phyloP scores from a whole-genome alignment of 768 basidiomycete genomes.

The Fistulinella prunicolor region DNA sequence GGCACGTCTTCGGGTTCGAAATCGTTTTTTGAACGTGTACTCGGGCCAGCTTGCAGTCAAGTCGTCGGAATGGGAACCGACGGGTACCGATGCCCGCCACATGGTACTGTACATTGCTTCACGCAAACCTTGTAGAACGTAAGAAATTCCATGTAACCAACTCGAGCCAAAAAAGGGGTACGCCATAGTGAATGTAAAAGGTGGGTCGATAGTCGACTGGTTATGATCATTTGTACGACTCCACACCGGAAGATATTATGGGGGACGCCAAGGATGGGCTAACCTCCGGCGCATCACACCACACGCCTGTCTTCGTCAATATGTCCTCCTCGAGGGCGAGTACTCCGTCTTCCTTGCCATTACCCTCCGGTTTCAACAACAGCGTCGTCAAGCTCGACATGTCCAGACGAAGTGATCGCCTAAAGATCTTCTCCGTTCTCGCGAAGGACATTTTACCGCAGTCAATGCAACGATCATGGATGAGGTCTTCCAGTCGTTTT shows the following conservation, averaged over 20 bases:
- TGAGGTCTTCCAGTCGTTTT: conserved; percentile 12
- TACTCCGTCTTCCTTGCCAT: background rate
- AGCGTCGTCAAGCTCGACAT: conserved; percentile 5
- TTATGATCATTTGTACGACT: too few relatives aligned
- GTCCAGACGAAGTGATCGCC: conserved; percentile 12
- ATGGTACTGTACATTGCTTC: too few relatives aligned
- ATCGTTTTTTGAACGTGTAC: too few relatives aligned
- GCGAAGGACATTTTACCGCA: conserved; percentile 8
- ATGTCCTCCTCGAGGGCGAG: conserved; percentile 9
- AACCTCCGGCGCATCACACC: conserved; percentile 3
- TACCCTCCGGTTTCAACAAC: conserved; percentile 11
- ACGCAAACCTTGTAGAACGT: too few relatives aligned
- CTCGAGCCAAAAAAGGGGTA: too few relatives aligned
- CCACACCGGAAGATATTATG: background rate
- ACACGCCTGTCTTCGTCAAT: conserved; percentile 21
- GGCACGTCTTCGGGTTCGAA: too few relatives aligned
- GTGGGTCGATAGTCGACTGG: background rate
- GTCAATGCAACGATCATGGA: conserved; percentile 23
- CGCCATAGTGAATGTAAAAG: too few relatives aligned
- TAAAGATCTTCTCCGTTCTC: conserved; percentile 15
- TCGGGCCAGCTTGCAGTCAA: too few relatives aligned
- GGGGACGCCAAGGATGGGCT: background rate
- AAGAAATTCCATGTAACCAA: too few relatives aligned
- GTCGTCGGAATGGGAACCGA: too few relatives aligned
- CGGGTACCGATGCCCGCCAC: too few relatives aligned